phyloP scores from a whole-genome alignment of 305 asterid species.

The Fraxinus paxiana region DNA sequence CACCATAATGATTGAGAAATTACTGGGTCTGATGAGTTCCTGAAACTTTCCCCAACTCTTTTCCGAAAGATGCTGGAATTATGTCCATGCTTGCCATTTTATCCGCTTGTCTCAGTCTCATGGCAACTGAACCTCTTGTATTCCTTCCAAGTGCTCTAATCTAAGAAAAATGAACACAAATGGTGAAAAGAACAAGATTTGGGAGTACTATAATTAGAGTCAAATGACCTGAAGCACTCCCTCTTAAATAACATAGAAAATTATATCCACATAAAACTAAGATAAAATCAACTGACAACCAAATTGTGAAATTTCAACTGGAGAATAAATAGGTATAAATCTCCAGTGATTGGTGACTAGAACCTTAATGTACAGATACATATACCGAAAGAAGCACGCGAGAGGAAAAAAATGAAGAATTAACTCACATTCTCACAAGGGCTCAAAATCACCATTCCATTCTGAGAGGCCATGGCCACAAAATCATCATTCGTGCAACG shows the following conservation, averaged over 20 bases:
- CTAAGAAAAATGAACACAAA: constrained; percentile 40
- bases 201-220: constrained; percentile 7
- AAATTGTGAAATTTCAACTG: constrained; percentile 8
- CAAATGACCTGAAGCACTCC: constrained; percentile 17
- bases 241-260: constrained; percentile 9
- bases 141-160: constrained; percentile 88
- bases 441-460: constrained; percentile 78
- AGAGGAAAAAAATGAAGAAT: not conserved
- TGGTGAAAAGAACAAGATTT: constrained; percentile 1
- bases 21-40: constrained; percentile 44
- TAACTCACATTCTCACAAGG: constrained; percentile 70
- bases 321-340: constrained; percentile 7
- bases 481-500: constrained; percentile 78
- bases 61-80: constrained; percentile 66
- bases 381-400: not conserved
- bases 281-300: constrained; percentile 5
- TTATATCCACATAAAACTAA: constrained; percentile 5
- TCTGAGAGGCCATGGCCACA: constrained; percentile 96
- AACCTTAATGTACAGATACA: not conserved
- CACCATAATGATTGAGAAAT: constrained; percentile 24
- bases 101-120: constrained; percentile 81
- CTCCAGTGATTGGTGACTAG: not conserved
- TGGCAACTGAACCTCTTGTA: constrained; percentile 89
- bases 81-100: constrained; percentile 93
- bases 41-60: constrained; percentile 43